phyloP scores from a whole-genome alignment of 140 eudicot genomes.

The Senecio squalidus region DNA sequence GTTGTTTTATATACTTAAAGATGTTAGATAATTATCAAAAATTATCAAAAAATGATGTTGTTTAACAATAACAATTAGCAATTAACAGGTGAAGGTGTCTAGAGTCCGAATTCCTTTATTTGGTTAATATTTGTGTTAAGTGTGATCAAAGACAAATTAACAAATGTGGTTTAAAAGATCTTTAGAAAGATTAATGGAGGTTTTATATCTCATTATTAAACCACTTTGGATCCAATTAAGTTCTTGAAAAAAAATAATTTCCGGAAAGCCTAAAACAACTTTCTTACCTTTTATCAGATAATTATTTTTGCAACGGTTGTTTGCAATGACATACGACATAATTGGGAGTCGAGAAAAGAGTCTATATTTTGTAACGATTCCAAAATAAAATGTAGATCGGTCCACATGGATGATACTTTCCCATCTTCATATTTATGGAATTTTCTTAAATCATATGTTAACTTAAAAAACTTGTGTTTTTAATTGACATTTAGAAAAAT shows the following conservation, averaged over 20 bases:
- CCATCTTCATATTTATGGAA: slow-evolving; percentile 12
- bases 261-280: background rate
- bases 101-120: background rate
- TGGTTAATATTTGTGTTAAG: background rate
- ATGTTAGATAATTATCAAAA: too few species aligned
- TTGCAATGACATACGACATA: background rate
- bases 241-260: background rate
- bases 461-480: background rate
- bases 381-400: slow-evolving; percentile 15
- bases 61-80: too few species aligned
- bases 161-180: background rate
- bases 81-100: too few species aligned
- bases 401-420: slow-evolving; percentile 30
- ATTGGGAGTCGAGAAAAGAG: background rate
- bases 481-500: background rate
- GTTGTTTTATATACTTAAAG: too few species aligned
- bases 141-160: background rate
- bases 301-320: background rate
- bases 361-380: background rate
- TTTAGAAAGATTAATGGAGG: background rate
- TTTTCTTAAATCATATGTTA: background rate
- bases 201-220: background rate
- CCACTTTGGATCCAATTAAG: background rate
- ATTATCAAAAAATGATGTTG: too few species aligned
- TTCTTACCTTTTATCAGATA: background rate